Conservation (phyloP, 805 yeast genomes). For the Hanseniaspora guilliermondii region DNA sequence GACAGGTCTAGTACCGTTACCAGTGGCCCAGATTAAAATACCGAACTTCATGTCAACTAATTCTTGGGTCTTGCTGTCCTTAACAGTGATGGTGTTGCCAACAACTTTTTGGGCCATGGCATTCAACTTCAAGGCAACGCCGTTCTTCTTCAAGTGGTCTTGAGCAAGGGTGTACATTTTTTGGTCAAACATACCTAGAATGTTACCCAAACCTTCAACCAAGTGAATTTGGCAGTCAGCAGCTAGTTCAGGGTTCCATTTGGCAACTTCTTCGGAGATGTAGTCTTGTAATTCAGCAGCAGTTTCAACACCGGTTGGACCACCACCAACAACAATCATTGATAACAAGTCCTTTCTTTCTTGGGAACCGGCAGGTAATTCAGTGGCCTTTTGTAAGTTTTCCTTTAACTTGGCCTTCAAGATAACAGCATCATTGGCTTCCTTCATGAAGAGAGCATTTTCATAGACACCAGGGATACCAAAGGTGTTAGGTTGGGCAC, state of each 20-base stretch:
- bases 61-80: slow-evolving; percentile 56
- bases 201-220: slow-evolving; percentile 85
- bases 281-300: slow-evolving; percentile 95
- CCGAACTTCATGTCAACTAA: slow-evolving; percentile 73
- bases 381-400: slow-evolving; percentile 76
- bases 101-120: slow-evolving; percentile 84
- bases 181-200: slow-evolving; percentile 60
- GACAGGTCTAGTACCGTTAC: slow-evolving; percentile 78
- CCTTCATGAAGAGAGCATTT: slow-evolving; percentile 79
- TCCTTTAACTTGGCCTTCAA: slow-evolving; percentile 76
- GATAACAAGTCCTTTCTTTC: slow-evolving; percentile 77
- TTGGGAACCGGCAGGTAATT: slow-evolving; percentile 56
- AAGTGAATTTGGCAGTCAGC: slow-evolving; percentile 71
- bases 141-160: slow-evolving; percentile 52
- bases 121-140: slow-evolving; percentile 64
- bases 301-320: slow-evolving; percentile 96
- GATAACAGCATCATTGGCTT: slow-evolving; percentile 74
- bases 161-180: slow-evolving; percentile 67
- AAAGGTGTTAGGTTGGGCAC: slow-evolving; percentile 88
- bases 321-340: slow-evolving; percentile 93
- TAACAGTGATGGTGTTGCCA: slow-evolving; percentile 55
- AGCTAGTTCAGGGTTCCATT: slow-evolving; percentile 80
- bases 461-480: slow-evolving; percentile 91
- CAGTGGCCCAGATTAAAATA: slow-evolving; percentile 92
- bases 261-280: slow-evolving; percentile 76